A percentile compares a stretch with the other conserved stretches of the same genome.
Conservation (phyloP, 1,284 basidiomycete genomes). For the Ceratobasidium sp. region DNA sequence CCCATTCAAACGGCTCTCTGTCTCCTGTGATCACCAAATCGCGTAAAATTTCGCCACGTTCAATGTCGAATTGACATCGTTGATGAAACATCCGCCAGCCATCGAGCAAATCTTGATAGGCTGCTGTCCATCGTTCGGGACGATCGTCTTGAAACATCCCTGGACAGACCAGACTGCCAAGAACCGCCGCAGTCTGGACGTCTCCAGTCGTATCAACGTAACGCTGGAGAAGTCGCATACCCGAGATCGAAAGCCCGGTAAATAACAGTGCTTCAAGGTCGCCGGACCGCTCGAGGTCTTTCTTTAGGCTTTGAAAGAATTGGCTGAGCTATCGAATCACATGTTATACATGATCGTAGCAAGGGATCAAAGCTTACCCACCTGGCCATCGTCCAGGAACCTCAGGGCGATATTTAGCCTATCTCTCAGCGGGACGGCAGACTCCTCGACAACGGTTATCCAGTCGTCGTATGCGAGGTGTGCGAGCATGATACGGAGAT, state of each 20-base stretch:
- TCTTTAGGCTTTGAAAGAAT: slow-evolving; percentile 52
- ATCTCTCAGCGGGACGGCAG: slow-evolving; percentile 81
- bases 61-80: slow-evolving; percentile 79
- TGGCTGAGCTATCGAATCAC: slow-evolving; percentile 49
- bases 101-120: slow-evolving; percentile 84
- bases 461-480: slow-evolving; percentile 81
- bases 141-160: slow-evolving; percentile 56
- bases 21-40: slow-evolving; percentile 58
- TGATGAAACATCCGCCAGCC: slow-evolving; percentile 80
- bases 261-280: slow-evolving; percentile 81
- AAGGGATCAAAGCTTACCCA: slow-evolving; percentile 67
- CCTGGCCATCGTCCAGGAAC: slow-evolving; percentile 80
- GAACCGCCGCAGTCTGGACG: slow-evolving; percentile 83
- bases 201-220: slow-evolving; percentile 87
- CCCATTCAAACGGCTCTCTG: slow-evolving; percentile 61
- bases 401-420: slow-evolving; percentile 86
- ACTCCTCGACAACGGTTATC: slow-evolving; percentile 84
- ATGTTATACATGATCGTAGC: slow-evolving; percentile 46
- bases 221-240: slow-evolving; percentile 75
- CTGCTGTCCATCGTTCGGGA: slow-evolving; percentile 78
- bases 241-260: slow-evolving; percentile 75
- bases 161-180: slow-evolving; percentile 67
- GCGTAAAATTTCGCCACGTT: slow-evolving; percentile 63
- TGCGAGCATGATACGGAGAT: slow-evolving; percentile 82
- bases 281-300: slow-evolving; percentile 54